Conservation (phyloP, 495 filamentous ascomycete species). For the Penicillium steckii region DNA sequence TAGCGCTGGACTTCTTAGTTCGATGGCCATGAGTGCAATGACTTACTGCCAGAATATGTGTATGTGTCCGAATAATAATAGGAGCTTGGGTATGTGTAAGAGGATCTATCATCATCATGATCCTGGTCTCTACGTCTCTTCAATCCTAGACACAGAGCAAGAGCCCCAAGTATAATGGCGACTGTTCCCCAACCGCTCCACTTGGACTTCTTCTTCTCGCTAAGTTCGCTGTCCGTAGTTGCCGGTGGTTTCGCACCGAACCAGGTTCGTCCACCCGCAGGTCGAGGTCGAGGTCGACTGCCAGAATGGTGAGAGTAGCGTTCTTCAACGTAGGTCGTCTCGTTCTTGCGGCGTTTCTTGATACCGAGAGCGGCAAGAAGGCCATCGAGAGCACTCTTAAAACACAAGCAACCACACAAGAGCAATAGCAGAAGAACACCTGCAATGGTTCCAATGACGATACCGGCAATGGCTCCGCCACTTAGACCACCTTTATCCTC, state of each 20-base stretch:
- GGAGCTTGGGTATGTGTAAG: slow-evolving; percentile 44
- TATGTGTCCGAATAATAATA: slow-evolving; percentile 44
- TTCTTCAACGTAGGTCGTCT: slow-evolving; percentile 67
- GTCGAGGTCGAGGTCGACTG: slow-evolving; percentile 52
- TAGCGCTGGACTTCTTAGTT: not conserved
- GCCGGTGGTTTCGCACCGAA: slow-evolving; percentile 59
- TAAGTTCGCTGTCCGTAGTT: slow-evolving; percentile 35
- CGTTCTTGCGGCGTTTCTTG: slow-evolving; percentile 45
- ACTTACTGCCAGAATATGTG: slow-evolving; percentile 45
- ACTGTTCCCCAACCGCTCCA: slow-evolving; percentile 56
- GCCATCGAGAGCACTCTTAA: slow-evolving; percentile 61
- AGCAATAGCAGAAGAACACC: slow-evolving; percentile 71
- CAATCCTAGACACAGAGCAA: slow-evolving; percentile 74
- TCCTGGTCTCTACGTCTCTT: slow-evolving; percentile 59
- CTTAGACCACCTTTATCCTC: slow-evolving; percentile 57
- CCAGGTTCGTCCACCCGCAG: slow-evolving; percentile 62
- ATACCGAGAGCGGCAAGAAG: slow-evolving; percentile 67
- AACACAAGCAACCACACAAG: slow-evolving; percentile 72
- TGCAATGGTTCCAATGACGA: slow-evolving; percentile 83
- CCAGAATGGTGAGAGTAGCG: slow-evolving; percentile 57
- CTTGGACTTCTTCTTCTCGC: slow-evolving; percentile 58
- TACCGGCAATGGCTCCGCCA: slow-evolving; percentile 88
- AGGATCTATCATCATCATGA: slow-evolving; percentile 43
- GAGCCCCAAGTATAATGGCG: slow-evolving; percentile 60
- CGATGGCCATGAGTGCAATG: not conserved